Evolutionary conservation across 164 flowering plant species (phyloP), one percentile per base, ranked within the genome.

Genomic region (Taxillus chinensis): DNA sequence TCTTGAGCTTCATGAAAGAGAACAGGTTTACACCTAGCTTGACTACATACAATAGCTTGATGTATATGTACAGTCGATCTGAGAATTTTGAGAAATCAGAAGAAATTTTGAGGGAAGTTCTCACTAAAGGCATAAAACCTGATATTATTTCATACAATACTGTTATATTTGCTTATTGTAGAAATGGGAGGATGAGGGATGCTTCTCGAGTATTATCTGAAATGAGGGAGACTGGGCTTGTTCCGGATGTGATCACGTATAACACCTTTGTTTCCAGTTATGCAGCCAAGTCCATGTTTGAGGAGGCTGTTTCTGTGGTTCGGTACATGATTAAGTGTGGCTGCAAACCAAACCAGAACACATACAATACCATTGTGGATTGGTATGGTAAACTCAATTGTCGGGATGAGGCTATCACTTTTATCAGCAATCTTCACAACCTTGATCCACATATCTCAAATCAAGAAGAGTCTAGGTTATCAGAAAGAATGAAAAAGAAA

Each of bases 1-100:
- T 89, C 5, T 65, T 95, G 64, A 71, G 76, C 56, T 85, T 73
- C 77, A 86, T 93, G 85, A 78, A 66, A 8, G 84, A 80, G 58
- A 80, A 74, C 53, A 92, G 96, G 14, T 82, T 82, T 59, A 87
- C 92, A 59, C 97, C 93, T 45, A 91, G 74, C 71, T 68, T 91
- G 76, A 65, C 95, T 12, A 95, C 97, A 7, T 95, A 91, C 78
- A 95, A 95, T 64, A 81, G 80, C 71, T 80, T 95, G 83, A 90
- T 95, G 79, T 78, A 81, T 58, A 87, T 87, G 95, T 75, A 89
- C 67, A 79, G 93, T 64, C 80, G 90, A 37, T 76, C 86, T n/a
- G 83, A 68, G 40, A 70, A 75, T 64, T 89, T 74, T 62, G 75
- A 76, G 62, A 82, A 64, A 66, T 77, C 99, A 12, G 97, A 91